A percentile compares a stretch with the other conserved stretches of the same genome.
These are phyloP conservation scores for Beverwykella pulmonaria DNA, from an alignment of 495 filamentous ascomycete species.

Conservation along the genomic window DNA sequence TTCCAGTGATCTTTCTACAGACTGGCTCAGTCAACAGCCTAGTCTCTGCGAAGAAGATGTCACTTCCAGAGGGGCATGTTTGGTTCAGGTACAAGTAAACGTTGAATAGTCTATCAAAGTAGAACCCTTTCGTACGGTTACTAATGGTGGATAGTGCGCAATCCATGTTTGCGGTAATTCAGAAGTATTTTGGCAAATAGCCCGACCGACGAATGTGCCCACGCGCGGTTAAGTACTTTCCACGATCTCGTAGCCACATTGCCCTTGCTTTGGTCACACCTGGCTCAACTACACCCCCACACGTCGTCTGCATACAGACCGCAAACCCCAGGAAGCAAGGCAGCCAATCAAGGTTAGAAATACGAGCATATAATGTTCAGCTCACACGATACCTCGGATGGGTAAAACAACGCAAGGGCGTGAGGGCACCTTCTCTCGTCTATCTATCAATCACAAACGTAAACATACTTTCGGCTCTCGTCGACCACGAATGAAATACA, in stretches of 20 bases:
- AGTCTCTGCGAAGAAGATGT: conserved; percentile 13
- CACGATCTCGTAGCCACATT: not conserved
- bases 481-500: not conserved
- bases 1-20: conserved; percentile 7
- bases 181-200: not conserved
- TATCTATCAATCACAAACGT: not conserved
- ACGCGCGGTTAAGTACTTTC: not conserved
- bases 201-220: not conserved
- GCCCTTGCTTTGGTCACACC: not conserved
- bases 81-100: not conserved
- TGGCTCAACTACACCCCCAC: not conserved
- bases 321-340: not conserved
- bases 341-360: not conserved
- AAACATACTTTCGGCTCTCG: not conserved
- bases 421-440: not conserved
- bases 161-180: not conserved
- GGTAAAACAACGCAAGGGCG: not conserved
- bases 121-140: conserved; percentile 20
- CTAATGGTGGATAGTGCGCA: not conserved
- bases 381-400: not conserved
- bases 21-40: conserved; percentile 10
- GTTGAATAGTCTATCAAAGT: not conserved
- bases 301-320: not conserved
- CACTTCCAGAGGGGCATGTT: conserved; percentile 5
- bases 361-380: not conserved